These are phyloP conservation scores for Tardiomyces digboiensis DNA, from an alignment of 1,139 yeast species.

Conservation along the genomic window DNA sequence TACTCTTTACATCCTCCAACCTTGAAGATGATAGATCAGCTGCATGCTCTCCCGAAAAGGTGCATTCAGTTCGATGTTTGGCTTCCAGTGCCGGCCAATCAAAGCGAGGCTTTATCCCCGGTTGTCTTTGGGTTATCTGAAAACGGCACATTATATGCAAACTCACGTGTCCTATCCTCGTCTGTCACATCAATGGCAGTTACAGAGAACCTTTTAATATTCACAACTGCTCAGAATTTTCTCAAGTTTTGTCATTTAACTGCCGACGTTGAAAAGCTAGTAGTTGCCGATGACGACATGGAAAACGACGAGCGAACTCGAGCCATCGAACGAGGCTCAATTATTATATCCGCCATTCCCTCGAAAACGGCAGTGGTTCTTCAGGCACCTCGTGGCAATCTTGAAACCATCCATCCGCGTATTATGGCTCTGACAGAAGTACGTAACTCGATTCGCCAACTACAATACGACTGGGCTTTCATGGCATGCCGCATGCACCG, in stretches of 20 bases:
- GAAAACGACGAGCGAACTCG: conserved; percentile 71
- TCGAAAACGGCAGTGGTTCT: conserved; percentile 73
- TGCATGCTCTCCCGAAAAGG: not conserved
- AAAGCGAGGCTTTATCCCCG: not conserved
- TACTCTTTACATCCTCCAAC: conserved; percentile 20
- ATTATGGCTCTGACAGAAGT: conserved; percentile 85
- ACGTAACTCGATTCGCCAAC: conserved; percentile 50
- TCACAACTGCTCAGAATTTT: conserved; percentile 84
- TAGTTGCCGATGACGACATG: conserved; percentile 26
- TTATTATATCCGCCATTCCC: conserved; percentile 73
- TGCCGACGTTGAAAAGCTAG: conserved; percentile 25
- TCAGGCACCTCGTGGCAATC: conserved; percentile 94
- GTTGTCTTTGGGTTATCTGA: conserved; percentile 10
- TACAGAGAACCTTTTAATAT: conserved; percentile 63
- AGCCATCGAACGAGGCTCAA: conserved; percentile 83
- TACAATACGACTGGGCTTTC: conserved; percentile 63
- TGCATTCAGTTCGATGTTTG: not conserved
- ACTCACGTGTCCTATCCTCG: conserved; percentile 46
- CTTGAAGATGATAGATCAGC: not conserved
- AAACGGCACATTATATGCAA: conserved; percentile 10
- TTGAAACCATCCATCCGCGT: conserved; percentile 91
- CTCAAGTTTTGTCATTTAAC: conserved; percentile 74
- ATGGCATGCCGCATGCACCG: conserved; percentile 82
- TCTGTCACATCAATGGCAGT: conserved; percentile 79
- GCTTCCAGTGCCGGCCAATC: not conserved